Evolutionary conservation across 805 yeast species (phyloP), one percentile per base, ranked within the genome.

Genomic region (Cyberlindnera xishuangbannaensis): DNA sequence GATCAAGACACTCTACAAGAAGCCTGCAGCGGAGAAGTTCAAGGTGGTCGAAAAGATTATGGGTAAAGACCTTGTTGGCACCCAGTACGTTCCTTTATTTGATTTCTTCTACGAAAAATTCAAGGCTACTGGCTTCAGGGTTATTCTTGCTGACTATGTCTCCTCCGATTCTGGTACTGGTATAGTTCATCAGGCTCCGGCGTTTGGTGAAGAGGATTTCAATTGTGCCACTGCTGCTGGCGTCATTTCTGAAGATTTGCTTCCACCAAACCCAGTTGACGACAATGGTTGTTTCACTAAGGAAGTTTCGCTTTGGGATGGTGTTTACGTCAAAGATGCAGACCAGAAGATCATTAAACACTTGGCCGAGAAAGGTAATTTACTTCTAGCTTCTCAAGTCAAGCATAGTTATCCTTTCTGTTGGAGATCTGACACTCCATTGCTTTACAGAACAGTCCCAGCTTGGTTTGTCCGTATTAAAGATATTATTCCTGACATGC

Each of bases 371-470:
- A 60, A 68, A 25, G 97, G 95, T 32, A 73, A 80, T 46, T 48
- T 92, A 23, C 67, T 92, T 45, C 73, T 77, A 27, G 81, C 78
- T 37, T 67, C 85, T 27, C 97, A 92, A 69, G 71, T 88, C 47
- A 78, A 79, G 65, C 99, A 92, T 72, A 82, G 95, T 61, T 92
- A 92, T 64, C 98, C 99, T 53, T 92, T 92, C 82, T 92, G 99
- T 69, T 92, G 99, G 99, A 83, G 99, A 75, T 90, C 97, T 4
- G 98, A 92, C 58, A 92, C 99, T 19, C 99, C 99, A 34, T 76
- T 92, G 58, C 62, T 92, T 47, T 92, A 92, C 70, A 79, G 95
- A 67, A 80, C 96, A 24, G 97, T 92, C 47, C 98, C 99, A 32
- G 90, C 97, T 21, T 92, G 99, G 99, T 92, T 92, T 54, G 92